A percentile compares a stretch with the other conserved stretches of the same genome.
phyloP scores from a whole-genome alignment of 768 basidiomycete genomes.

The Amanita fuliginea region DNA sequence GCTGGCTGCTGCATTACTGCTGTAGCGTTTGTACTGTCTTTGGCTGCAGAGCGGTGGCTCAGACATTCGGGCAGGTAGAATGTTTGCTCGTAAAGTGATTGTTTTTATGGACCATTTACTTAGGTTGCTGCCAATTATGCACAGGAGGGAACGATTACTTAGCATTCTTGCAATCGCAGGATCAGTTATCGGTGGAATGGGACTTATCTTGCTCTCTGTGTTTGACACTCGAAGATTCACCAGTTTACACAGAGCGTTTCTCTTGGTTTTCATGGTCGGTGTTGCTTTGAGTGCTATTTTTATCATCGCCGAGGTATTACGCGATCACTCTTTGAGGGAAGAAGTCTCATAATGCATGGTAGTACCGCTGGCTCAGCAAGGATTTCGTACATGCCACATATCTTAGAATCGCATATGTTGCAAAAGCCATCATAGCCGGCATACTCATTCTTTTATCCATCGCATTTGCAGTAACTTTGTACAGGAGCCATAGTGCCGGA shows the following conservation, averaged over 20 bases:
- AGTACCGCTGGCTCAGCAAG: slow-evolving; percentile 59
- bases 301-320: slow-evolving; percentile 51
- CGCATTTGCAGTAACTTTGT: slow-evolving; percentile 48
- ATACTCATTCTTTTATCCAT: slow-evolving; percentile 51
- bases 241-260: slow-evolving; percentile 44
- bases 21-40: slow-evolving; percentile 46
- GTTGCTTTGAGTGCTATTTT: slow-evolving; percentile 66
- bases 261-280: slow-evolving; percentile 65
- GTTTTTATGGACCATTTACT: neutral
- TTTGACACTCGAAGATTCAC: slow-evolving; percentile 55
- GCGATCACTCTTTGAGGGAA: neutral
- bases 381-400: slow-evolving; percentile 34
- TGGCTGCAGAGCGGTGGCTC: slow-evolving; percentile 51
- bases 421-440: slow-evolving; percentile 49
- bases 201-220: slow-evolving; percentile 58
- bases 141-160: slow-evolving; percentile 42
- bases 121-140: slow-evolving; percentile 52
- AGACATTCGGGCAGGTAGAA: slow-evolving; percentile 51
- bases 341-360: neutral
- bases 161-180: slow-evolving; percentile 48
- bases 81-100: neutral
- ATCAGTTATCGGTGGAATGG: slow-evolving; percentile 49
- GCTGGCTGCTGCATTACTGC: slow-evolving; percentile 54
- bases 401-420: slow-evolving; percentile 43
- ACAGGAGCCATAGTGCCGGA: slow-evolving; percentile 32